These are phyloP conservation scores for Spathaspora girioi DNA, from an alignment of 805 yeast genomes.

Conservation along the genomic window DNA sequence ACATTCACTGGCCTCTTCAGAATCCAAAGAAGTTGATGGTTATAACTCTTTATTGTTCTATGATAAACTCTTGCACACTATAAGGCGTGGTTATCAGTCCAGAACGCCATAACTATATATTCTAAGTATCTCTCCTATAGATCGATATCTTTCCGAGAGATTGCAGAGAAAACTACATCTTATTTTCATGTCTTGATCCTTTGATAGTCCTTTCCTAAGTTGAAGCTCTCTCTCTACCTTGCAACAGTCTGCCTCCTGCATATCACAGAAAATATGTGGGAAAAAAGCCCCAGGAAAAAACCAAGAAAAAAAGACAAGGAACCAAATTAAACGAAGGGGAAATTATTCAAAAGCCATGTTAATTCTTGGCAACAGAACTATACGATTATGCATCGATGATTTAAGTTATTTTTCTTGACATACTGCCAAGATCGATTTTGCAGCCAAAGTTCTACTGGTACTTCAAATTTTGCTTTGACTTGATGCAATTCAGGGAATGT, in stretches of 20 bases:
- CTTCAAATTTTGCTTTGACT: neutral
- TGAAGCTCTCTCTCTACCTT: neutral
- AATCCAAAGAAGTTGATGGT: too few species aligned
- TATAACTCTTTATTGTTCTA: too few species aligned
- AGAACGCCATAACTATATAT: too few species aligned
- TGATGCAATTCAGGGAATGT: neutral
- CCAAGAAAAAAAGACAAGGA: slow-evolving; percentile 1
- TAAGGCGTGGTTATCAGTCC: too few species aligned
- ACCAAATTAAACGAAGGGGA: slow-evolving; percentile 1
- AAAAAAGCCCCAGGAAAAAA: neutral
- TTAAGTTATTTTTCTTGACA: neutral
- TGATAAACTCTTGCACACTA: too few species aligned
- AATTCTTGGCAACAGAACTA: neutral
- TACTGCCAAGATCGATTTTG: neutral
- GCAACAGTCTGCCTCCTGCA: neutral
- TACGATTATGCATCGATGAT: neutral
- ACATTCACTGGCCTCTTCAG: too few species aligned
- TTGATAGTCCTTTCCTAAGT: neutral
- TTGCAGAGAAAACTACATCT: neutral
- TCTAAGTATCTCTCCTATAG: neutral
- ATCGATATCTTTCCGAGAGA: neutral
- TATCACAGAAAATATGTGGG: neutral
- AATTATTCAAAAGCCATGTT: neutral
- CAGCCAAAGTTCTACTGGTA: neutral
- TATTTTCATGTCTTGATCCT: neutral